phyloP scores from a whole-genome alignment of 1,284 basidiomycete genomes.

The Wallemia hederae region DNA sequence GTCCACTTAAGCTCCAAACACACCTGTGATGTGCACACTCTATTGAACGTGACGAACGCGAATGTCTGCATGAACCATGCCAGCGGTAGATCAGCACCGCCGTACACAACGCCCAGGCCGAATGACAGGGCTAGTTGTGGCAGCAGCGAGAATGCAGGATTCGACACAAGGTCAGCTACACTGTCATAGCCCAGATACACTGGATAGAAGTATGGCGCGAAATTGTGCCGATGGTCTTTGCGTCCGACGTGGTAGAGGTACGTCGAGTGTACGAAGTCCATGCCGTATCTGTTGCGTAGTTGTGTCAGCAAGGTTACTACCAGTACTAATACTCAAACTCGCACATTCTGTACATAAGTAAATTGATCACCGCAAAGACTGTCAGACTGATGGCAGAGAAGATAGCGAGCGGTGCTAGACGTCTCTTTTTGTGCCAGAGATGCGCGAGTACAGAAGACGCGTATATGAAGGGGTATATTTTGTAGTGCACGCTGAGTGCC shows the following conservation, averaged over 20 bases:
- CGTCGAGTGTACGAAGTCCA: constrained; percentile 67
- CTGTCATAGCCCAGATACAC: constrained; percentile 36
- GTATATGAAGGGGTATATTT: constrained; percentile 84
- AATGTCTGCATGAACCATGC: constrained; percentile 77
- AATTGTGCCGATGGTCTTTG: constrained; percentile 90
- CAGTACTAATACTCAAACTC: constrained; percentile 13
- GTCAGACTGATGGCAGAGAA: constrained; percentile 38
- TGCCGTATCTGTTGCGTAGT: constrained; percentile 44
- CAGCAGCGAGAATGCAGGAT: constrained; percentile 17
- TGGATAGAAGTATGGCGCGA: constrained; percentile 85
- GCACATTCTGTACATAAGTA: constrained; percentile 43
- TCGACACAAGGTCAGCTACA: constrained; percentile 7
- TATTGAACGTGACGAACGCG: constrained; percentile 79
- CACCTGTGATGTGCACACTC: constrained; percentile 90
- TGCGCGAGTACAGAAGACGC: constrained; percentile 41
- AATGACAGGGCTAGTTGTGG: constrained; percentile 42
- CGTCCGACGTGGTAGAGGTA: constrained; percentile 78
- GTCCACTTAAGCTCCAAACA: constrained; percentile 9
- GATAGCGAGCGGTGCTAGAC: constrained; percentile 13
- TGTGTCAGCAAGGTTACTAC: constrained; percentile 1
- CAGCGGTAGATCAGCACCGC: constrained; percentile 34
- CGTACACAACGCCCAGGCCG: constrained; percentile 33
- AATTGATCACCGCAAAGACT: constrained; percentile 37
- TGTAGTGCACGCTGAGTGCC: constrained; percentile 65
- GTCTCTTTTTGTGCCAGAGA: constrained; percentile 20